A percentile compares a stretch with the other conserved stretches of the same genome.
Conservation (phyloP, 495 filamentous ascomycete species). For the Tricharina praecox region DNA sequence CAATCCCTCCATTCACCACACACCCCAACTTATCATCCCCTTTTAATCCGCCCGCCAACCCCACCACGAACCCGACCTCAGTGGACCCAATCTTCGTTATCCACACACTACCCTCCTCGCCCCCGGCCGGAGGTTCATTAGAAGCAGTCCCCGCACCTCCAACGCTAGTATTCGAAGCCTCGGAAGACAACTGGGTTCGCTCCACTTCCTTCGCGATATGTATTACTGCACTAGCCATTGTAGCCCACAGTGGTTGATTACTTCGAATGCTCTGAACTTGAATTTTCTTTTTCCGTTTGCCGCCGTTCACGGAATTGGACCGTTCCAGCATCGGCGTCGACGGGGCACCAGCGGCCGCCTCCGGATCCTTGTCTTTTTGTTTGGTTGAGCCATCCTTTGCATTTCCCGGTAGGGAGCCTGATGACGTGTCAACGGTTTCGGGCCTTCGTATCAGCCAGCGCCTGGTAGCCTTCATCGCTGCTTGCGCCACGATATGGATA, state of each 20-base stretch:
- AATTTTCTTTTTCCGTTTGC: slow-evolving; percentile 25
- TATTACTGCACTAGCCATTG: slow-evolving; percentile 25
- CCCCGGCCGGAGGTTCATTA: slow-evolving; percentile 12
- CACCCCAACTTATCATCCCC: slow-evolving; percentile 12
- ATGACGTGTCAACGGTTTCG: slow-evolving; percentile 16
- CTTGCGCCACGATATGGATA: slow-evolving; percentile 82
- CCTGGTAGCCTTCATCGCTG: slow-evolving; percentile 35
- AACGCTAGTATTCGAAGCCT: slow-evolving; percentile 18
- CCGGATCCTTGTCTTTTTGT: slow-evolving; percentile 27
- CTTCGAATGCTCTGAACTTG: slow-evolving; percentile 23
- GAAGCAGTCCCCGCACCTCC: slow-evolving; percentile 12
- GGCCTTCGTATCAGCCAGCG: slow-evolving; percentile 25
- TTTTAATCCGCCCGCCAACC: slow-evolving; percentile 18
- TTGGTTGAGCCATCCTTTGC: slow-evolving; percentile 20
- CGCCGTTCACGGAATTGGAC: slow-evolving; percentile 21
- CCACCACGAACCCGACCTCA: slow-evolving; percentile 20
- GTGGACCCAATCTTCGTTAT: slow-evolving; percentile 26
- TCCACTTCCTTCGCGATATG: slow-evolving; percentile 27
- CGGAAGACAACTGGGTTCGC: slow-evolving; percentile 23
- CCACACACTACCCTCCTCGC: slow-evolving; percentile 23
- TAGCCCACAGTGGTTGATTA: slow-evolving; percentile 26
- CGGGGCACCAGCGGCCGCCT: slow-evolving; percentile 21
- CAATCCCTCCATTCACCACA: slow-evolving; percentile 13
- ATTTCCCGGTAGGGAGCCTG: slow-evolving; percentile 2
- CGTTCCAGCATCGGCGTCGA: slow-evolving; percentile 14